A percentile compares a stretch with the other conserved stretches of the same genome.
Conservation (phyloP, 164 flowering plant species). For the Chloranthus sessilifolius region DNA sequence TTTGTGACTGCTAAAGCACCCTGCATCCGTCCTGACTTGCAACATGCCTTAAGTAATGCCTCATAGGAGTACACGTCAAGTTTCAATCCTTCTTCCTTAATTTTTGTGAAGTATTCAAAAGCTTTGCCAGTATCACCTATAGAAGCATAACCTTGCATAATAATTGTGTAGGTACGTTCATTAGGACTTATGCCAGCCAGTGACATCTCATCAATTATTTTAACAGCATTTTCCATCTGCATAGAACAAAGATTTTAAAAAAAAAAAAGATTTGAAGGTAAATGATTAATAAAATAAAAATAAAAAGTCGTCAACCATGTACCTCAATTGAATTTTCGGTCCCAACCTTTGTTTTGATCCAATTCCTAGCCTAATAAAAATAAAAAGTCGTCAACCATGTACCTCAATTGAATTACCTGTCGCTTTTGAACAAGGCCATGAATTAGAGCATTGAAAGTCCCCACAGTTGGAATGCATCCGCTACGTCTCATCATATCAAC, state of each 20-base stretch:
- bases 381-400: too few species aligned
- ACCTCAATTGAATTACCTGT: slow-evolving; percentile 55
- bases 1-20: slow-evolving; percentile 94
- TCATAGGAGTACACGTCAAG: slow-evolving; percentile 80
- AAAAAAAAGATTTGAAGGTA: neutral
- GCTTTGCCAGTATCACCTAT: slow-evolving; percentile 93
- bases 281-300: too few species aligned
- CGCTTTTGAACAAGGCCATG: slow-evolving; percentile 85
- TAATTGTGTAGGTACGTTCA: slow-evolving; percentile 80
- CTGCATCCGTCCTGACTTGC: slow-evolving; percentile 98
- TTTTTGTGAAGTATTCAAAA: slow-evolving; percentile 74
- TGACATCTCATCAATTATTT: slow-evolving; percentile 73
- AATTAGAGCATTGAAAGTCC: slow-evolving; percentile 80
- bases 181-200: slow-evolving; percentile 71
- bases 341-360: too few species aligned
- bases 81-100: slow-evolving; percentile 77
- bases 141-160: slow-evolving; percentile 98
- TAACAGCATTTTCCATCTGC: slow-evolving; percentile 90
- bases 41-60: slow-evolving; percentile 96
- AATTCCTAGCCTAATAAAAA: too few species aligned
- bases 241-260: slow-evolving; percentile 12
- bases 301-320: too few species aligned
- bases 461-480: slow-evolving; percentile 94
- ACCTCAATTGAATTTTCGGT: too few species aligned
- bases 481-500: slow-evolving; percentile 84